Base-by-base conservation (phyloP, 805 yeast species). In the Teunomyces lycoperdinae region DNA sequence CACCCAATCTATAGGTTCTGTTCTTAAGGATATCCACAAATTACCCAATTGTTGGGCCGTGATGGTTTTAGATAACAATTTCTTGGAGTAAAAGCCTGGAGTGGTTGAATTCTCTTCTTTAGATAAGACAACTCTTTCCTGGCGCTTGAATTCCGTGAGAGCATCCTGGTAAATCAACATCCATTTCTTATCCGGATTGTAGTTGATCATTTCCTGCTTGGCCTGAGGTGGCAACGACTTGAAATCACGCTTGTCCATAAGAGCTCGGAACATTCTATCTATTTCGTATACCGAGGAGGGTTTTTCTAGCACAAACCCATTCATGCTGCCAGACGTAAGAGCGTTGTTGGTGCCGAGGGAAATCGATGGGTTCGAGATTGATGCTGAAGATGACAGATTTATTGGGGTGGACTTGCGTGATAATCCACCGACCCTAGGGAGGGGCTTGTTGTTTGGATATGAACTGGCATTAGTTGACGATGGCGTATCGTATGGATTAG, bases 21-120 rank as follows among this genome's bases (percentile, higher is more conserved):
- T 89, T 53, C 98, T 81, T 38, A 92, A 73, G 42, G 96, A 89
- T 5, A 94, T 96, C 87, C 94, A 89, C 45, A 94, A 75, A 55
- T 87, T 87, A 34, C 86, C 88, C 53, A 92, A 71, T 62, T 91
- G 89, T 45, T 80, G 81, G 3, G 81, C 70, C 1, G 87, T 73
- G 46, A 91, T 82, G 29, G 80, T 67, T 57, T 86, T 85, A 32
- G 86, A 83, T 60, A 91, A 76, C 53, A 94, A 75, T 50, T 78
- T 78, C 45, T 86, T 78, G 13, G 92, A 90, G 64, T 87, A 92
- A 56, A 79, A 83, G 52, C 82, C 89, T 1, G 94, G 97, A 20
- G 83, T 77, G 50, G 63, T 58, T 17, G 67, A 58, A 46, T 57
- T 57, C 44, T 64, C 70, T 32, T 61, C 68, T 43, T 58, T 58